Percentiles rank a stretch among this genome's conserved stretches.
Conservation (phyloP, 257 asterid species). For the Nicotiana tabacum region DNA sequence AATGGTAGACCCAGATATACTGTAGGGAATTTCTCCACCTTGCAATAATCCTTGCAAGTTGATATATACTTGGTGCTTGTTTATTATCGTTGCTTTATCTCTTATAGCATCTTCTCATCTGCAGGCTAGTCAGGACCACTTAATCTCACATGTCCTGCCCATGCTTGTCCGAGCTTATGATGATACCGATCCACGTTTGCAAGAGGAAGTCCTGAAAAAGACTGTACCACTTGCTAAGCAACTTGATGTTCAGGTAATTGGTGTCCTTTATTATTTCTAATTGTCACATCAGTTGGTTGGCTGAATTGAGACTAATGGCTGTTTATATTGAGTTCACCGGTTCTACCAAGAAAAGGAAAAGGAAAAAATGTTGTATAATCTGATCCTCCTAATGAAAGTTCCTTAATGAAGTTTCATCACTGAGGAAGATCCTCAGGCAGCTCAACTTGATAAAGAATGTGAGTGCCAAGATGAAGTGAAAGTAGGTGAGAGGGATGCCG, state of each 20-base stretch:
- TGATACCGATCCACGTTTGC: conserved; percentile 92
- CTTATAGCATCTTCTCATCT: conserved; percentile 18
- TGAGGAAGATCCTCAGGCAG: background rate
- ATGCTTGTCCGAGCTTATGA: conserved; percentile 96
- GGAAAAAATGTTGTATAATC: background rate
- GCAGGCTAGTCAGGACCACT: conserved; percentile 89
- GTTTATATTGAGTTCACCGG: background rate
- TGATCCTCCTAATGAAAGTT: background rate
- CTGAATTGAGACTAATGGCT: background rate
- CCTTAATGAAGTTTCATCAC: background rate
- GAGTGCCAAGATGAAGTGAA: background rate
- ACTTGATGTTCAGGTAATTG: conserved; percentile 80
- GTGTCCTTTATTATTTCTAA: background rate
- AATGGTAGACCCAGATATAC: background rate
- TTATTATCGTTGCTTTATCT: conserved; percentile 12
- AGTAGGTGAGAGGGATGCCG: background rate
- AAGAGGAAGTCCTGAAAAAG: conserved; percentile 95
- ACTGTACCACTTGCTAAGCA: conserved; percentile 72
- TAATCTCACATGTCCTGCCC: conserved; percentile 77
- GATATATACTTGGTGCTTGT: conserved; percentile 14
- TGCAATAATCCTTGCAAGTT: background rate
- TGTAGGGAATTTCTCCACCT: background rate
- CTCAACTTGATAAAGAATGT: background rate
- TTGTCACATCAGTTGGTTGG: background rate
- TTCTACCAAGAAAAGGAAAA: background rate